Percentiles rank a stretch among this genome's conserved stretches.
phyloP scores from a whole-genome alignment of 805 yeast genomes.

The Debaryomyces castellii region DNA sequence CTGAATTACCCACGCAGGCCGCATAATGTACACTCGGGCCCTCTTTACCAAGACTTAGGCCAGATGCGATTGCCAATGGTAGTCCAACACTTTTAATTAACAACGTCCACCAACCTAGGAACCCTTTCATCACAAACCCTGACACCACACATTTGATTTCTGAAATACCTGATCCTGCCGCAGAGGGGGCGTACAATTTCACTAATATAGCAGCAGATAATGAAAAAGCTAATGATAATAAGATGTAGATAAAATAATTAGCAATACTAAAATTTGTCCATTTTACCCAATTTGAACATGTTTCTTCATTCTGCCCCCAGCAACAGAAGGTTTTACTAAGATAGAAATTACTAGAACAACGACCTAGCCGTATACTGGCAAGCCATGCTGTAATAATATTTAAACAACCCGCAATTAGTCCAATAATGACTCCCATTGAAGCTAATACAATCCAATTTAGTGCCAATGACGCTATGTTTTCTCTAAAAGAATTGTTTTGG shows the following conservation, averaged over 20 bases:
- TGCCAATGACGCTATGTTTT: conserved; percentile 32
- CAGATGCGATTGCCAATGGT: conserved; percentile 91
- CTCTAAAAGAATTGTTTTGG: conserved; percentile 16
- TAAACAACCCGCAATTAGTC: conserved; percentile 77
- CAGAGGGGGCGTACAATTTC: conserved; percentile 72
- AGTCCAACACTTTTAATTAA: conserved; percentile 74
- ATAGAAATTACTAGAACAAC: conserved; percentile 69
- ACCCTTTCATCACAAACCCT: conserved; percentile 80
- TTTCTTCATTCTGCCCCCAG: conserved; percentile 52
- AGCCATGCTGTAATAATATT: conserved; percentile 85
- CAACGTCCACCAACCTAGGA: conserved; percentile 71
- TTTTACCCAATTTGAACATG: conserved; percentile 66
- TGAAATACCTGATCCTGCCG: conserved; percentile 97
- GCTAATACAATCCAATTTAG: conserved; percentile 77
- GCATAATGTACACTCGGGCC: conserved; percentile 99
- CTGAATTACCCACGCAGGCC: conserved; percentile 87
- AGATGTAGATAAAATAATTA: conserved; percentile 59
- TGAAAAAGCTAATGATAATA: conserved; percentile 62
- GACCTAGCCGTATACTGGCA: conserved; percentile 76
- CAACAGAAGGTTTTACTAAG: conserved; percentile 81
- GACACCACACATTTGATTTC: conserved; percentile 94
- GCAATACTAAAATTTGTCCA: conserved; percentile 52
- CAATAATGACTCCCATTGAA: conserved; percentile 72
- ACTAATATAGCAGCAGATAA: conserved; percentile 68
- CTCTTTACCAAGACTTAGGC: conserved; percentile 92